These are phyloP conservation scores for Podaxis mareebaensis DNA, from an alignment of 768 basidiomycete species.

Conservation along the genomic window DNA sequence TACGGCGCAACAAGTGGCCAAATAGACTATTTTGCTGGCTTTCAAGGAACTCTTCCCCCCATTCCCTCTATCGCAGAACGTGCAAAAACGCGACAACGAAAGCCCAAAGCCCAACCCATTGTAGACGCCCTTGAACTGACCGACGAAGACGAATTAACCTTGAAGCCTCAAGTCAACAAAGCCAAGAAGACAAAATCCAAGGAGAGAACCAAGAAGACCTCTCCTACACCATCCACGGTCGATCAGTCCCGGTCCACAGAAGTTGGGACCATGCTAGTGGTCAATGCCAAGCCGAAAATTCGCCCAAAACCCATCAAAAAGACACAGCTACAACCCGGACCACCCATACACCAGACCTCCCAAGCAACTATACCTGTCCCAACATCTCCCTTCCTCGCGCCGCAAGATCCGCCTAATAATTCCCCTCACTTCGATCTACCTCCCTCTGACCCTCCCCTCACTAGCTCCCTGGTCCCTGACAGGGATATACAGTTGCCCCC, in stretches of 20 bases:
- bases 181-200: slow-evolving; percentile 20
- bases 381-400: slow-evolving; percentile 22
- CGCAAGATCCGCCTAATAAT: slow-evolving; percentile 21
- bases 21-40: slow-evolving; percentile 18
- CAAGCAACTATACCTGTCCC: slow-evolving; percentile 13
- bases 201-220: slow-evolving; percentile 17
- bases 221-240: background rate
- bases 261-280: background rate
- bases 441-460: slow-evolving; percentile 27
- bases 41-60: slow-evolving; percentile 13
- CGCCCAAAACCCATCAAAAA: slow-evolving; percentile 20
- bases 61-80: slow-evolving; percentile 51
- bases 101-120: background rate
- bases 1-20: background rate
- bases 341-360: slow-evolving; percentile 14
- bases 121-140: slow-evolving; percentile 21
- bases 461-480: slow-evolving; percentile 16
- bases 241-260: background rate
- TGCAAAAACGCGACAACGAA: slow-evolving; percentile 53
- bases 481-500: slow-evolving; percentile 25
- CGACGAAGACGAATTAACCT: slow-evolving; percentile 16
- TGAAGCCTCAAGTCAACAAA: slow-evolving; percentile 13
- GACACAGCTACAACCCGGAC: slow-evolving; percentile 9
- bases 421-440: slow-evolving; percentile 38
- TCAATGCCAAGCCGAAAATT: slow-evolving; percentile 11